Evolutionary conservation across 129 eudicot species (phyloP).

Genomic region (Pseudognaphalium luteoalbum): DNA sequence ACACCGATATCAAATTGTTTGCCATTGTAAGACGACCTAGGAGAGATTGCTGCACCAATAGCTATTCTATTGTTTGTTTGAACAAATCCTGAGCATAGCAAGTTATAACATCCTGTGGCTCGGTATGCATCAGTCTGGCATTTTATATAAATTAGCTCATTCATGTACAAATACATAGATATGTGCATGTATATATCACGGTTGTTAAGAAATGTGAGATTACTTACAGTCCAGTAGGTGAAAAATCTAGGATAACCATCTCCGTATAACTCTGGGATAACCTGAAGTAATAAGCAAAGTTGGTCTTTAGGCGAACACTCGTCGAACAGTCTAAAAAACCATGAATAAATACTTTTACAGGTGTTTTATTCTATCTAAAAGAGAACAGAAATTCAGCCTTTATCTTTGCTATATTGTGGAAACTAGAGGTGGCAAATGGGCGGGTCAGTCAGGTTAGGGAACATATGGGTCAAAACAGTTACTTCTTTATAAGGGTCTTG

Average conservation of each 20-base stretch:
- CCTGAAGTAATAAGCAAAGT: constrained; percentile 44
- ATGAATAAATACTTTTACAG: background rate
- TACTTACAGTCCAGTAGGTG: constrained; percentile 94
- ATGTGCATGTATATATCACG: background rate
- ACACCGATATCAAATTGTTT: constrained; percentile 85
- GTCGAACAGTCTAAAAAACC: constrained; percentile 4
- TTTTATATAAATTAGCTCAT: constrained; percentile 10
- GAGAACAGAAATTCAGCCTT: background rate
- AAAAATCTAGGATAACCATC: constrained; percentile 91
- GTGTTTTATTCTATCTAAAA: background rate
- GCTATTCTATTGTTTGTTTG: constrained; percentile 91
- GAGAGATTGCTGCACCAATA: constrained; percentile 95
- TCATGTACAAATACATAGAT: background rate
- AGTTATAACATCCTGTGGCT: constrained; percentile 94
- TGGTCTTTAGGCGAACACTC: constrained; percentile 6
- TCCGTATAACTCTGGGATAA: constrained; percentile 90
- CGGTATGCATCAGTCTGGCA: constrained; percentile 89
- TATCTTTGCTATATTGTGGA: background rate
- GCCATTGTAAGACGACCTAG: constrained; percentile 67
- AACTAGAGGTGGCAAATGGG: background rate
- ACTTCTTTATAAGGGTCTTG: background rate
- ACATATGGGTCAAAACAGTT: too few relatives aligned
- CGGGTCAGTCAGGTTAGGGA: background rate
- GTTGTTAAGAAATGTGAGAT: background rate
- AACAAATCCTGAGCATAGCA: constrained; percentile 92